These are phyloP conservation scores for Eimeria sp. DNA, from an alignment of 169 alveolate species.

Conservation along the genomic window DNA sequence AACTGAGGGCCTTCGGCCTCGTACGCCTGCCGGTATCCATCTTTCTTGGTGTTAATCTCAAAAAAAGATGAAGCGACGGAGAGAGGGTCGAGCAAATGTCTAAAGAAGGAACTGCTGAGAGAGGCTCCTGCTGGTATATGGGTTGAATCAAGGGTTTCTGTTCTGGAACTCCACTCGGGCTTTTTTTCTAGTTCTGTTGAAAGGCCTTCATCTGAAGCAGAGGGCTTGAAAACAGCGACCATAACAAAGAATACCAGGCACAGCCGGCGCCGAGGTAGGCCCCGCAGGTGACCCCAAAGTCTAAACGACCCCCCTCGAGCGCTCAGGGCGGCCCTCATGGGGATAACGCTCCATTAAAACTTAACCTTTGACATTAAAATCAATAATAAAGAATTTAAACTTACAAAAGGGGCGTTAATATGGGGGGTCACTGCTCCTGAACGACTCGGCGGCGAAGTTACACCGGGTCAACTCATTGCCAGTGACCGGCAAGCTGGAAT, in stretches of 20 bases:
- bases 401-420: background rate
- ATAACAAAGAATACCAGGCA: background rate
- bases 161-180: background rate
- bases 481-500: background rate
- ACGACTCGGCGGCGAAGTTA: conserved; percentile 35
- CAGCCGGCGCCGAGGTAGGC: background rate
- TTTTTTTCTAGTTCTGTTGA: background rate
- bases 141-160: background rate
- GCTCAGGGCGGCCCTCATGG: conserved; percentile 46
- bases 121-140: background rate
- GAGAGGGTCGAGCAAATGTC: background rate
- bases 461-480: conserved; percentile 6
- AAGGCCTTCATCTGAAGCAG: background rate
- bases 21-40: background rate
- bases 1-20: background rate
- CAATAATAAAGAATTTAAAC: background rate
- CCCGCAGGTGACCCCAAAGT: conserved; percentile 51
- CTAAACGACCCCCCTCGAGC: conserved; percentile 21
- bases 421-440: background rate
- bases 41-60: background rate
- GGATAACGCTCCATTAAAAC: conserved; percentile 29
- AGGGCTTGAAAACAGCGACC: background rate
- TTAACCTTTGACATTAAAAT: background rate
- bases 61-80: background rate
- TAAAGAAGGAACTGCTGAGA: background rate